phyloP scores from a whole-genome alignment of 371 early-diverging fungal species.

The Mortierella sp. region DNA sequence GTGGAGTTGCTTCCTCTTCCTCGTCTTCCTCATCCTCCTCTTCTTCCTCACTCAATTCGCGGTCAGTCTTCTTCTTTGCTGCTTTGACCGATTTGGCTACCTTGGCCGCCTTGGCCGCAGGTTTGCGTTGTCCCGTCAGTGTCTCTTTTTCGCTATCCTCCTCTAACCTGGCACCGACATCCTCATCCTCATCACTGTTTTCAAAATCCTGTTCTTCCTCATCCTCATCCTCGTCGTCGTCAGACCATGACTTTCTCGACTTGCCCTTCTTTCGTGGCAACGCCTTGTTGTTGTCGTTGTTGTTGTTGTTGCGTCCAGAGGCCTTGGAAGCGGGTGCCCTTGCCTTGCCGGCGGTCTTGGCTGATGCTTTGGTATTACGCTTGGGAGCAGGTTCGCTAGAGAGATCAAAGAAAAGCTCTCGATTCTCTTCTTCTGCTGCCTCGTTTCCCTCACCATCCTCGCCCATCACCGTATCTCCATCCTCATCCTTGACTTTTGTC shows the following conservation, averaged over 20 bases:
- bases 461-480: constrained; percentile 19
- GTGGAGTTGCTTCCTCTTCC: neutral
- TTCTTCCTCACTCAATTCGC: neutral
- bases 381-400: neutral
- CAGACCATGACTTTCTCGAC: neutral
- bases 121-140: neutral
- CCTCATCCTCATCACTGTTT: neutral
- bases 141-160: neutral
- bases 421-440: neutral
- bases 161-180: neutral
- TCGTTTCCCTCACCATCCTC: neutral
- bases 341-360: constrained; percentile 2
- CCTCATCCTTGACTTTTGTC: neutral
- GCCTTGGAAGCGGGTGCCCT: neutral
- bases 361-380: neutral
- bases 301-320: neutral
- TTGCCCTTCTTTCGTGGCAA: neutral
- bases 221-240: constrained; percentile 17
- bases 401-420: too few species aligned
- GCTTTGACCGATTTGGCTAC: neutral
- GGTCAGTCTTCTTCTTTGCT: neutral
- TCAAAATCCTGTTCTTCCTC: constrained; percentile 16
- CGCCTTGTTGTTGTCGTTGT: too few species aligned
- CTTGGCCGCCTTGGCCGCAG: neutral
- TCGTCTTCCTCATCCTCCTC: neutral